phyloP scores from a whole-genome alignment of 768 basidiomycete species.

The Boletus reticulatus region DNA sequence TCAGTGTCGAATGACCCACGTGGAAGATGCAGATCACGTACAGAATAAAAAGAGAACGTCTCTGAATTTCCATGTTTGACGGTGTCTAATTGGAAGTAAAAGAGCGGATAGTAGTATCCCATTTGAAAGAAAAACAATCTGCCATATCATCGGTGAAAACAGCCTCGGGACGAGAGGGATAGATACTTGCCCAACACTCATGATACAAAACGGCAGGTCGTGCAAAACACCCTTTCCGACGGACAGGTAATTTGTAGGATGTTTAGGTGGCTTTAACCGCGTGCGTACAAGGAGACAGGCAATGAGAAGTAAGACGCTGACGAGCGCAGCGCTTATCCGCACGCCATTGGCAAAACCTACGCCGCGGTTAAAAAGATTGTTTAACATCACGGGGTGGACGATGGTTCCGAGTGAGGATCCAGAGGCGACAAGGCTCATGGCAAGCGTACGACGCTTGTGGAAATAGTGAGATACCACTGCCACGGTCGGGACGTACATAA shows the following conservation, averaged over 20 bases:
- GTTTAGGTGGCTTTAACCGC: conserved; percentile 35
- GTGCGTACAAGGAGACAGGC: conserved; percentile 36
- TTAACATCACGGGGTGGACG: conserved; percentile 32
- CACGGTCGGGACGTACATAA: conserved; percentile 44
- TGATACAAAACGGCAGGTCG: conserved; percentile 19
- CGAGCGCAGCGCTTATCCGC: conserved; percentile 46
- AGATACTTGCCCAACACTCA: conserved; percentile 22
- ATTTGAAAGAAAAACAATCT: conserved; percentile 29
- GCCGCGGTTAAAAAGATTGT: conserved; percentile 18
- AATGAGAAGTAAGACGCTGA: conserved; percentile 34
- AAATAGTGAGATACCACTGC: conserved; percentile 49
- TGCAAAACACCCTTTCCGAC: conserved; percentile 13
- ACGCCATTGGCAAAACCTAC: conserved; percentile 46
- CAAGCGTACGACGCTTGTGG: conserved; percentile 36
- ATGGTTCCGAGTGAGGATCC: conserved; percentile 35
- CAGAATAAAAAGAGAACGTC: conserved; percentile 56
- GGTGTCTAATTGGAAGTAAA: conserved; percentile 56
- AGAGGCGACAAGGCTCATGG: conserved; percentile 41
- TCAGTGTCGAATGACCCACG: neutral
- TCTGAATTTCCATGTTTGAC: conserved; percentile 44
- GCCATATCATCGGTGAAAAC: neutral
- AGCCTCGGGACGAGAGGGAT: neutral
- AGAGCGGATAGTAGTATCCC: conserved; percentile 50
- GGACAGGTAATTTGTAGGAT: conserved; percentile 9
- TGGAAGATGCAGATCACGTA: conserved; percentile 18